Base-by-base conservation (phyloP, 2,329 filamentous ascomycete genomes). In the Microsporum ferrugineum region DNA sequence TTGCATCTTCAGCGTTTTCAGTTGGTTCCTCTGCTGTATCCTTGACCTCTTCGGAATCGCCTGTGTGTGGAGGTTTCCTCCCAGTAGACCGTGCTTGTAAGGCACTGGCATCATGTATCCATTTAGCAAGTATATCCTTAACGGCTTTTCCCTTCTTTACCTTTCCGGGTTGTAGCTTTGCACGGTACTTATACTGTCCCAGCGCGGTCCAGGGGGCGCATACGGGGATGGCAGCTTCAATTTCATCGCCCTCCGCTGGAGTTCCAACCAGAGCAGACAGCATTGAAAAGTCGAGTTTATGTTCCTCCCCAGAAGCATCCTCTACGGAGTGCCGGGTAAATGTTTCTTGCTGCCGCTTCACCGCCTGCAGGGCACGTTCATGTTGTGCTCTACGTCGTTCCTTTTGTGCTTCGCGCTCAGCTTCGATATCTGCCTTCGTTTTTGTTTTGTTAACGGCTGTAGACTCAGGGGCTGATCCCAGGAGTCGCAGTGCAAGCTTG, bases 81-180 rank as follows among this genome's bases (percentile, higher is more conserved):
- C 77, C 79, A 31, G 62, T 66, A 23, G 39, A 34, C 6, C 43
- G 29, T 5, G 57, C 27, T 10, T 45, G 62, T 8, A 70, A 71
- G 0, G 70, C 70, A 1, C 71, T 71, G 5, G 84, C 82, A 57
- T 85, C 89, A 23, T 79, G 74, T 65, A 87, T 81, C 91, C 92
- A 96, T 63, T 83, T 82, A 57, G 86, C 84, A n/a, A 97, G 75
- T 36, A 97, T 87, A 74, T 97, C 92, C 71, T 89, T 89, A 56
- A 96, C 85, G 0, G 91, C 91, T 72, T 96, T 97, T 7, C 94
- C 92, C 77, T 96, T 96, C 80, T 97, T 99, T 65, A 87, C 82
- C 0, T 85, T 76, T 0, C 94, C 94, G 0, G 94, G 94, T 75
- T 97, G 94, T 68, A 99, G 74, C 78, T 99, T 99, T 60, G 86